phyloP scores from a whole-genome alignment of 176 grass and related monocot species.

The Aegilops longissima region DNA sequence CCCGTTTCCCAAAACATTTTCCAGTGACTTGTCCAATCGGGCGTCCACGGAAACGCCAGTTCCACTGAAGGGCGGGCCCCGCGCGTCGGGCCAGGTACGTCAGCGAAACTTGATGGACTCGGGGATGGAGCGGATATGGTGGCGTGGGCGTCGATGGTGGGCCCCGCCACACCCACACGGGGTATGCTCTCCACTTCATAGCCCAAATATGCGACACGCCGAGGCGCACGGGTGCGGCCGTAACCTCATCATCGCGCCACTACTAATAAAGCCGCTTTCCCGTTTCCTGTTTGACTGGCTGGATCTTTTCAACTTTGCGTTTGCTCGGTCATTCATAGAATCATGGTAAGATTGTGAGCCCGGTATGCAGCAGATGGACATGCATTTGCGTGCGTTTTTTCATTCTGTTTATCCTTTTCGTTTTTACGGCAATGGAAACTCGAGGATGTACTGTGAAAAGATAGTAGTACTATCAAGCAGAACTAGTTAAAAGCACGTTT shows the following conservation, averaged over 20 bases:
- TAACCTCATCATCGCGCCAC: constrained; percentile 11
- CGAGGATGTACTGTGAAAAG: neutral
- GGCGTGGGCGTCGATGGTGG: neutral
- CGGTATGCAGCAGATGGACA: neutral
- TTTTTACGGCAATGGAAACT: neutral
- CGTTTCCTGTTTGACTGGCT: neutral
- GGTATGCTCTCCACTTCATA: constrained; percentile 13
- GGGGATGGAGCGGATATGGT: neutral
- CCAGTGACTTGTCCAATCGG: constrained; percentile 37
- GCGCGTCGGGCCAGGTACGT: neutral
- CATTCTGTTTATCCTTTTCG: neutral
- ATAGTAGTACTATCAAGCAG: too few relatives aligned
- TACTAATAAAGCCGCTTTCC: constrained; percentile 10
- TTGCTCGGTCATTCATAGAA: neutral
- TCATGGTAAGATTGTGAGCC: neutral
- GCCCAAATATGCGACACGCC: neutral
- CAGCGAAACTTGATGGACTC: neutral
- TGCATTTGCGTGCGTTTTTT: neutral
- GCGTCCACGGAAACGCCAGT: neutral
- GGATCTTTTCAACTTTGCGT: constrained; percentile 3
- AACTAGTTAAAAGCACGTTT: too few relatives aligned
- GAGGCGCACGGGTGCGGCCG: constrained; percentile 24
- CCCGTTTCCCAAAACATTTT: neutral
- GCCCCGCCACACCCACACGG: constrained; percentile 7
- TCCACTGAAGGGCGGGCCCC: neutral